Conservation (phyloP, 768 basidiomycete species). For the Serendipita vermifera region DNA sequence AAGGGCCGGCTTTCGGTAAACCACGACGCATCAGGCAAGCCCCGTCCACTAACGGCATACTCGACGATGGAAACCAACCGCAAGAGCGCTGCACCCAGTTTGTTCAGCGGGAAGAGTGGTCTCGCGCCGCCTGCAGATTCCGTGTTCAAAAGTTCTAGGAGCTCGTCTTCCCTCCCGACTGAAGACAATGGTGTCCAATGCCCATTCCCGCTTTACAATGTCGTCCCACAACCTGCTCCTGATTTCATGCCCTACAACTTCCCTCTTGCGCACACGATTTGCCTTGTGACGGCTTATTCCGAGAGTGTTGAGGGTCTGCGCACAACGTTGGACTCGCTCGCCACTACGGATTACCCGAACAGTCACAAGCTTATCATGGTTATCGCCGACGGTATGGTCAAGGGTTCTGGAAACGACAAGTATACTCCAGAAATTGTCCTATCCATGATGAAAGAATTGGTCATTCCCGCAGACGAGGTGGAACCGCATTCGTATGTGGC, state of each 20-base stretch:
- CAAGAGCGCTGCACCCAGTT: constrained; percentile 3
- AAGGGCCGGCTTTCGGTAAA: constrained; percentile 2
- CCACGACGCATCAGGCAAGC: constrained; percentile 18
- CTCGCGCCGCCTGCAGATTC: constrained; percentile 6
- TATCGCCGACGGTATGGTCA: constrained; percentile 97
- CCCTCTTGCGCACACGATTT: constrained; percentile 85
- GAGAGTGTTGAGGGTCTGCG: constrained; percentile 92
- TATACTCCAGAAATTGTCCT: constrained; percentile 91
- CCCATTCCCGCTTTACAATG: constrained; percentile 83
- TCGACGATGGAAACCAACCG: constrained; percentile 5
- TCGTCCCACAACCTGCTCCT: constrained; percentile 82
- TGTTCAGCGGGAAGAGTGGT: constrained; percentile 6
- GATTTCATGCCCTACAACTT: constrained; percentile 95
- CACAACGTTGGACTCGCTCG: constrained; percentile 95
- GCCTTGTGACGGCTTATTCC: constrained; percentile 95
- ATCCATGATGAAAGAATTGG: constrained; percentile 93
- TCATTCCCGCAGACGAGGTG: constrained; percentile 68
- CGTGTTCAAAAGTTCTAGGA: constrained; percentile 11
- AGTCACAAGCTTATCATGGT: constrained; percentile 92
- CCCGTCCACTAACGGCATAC: constrained; percentile 16
- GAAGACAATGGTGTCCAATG: constrained; percentile 37
- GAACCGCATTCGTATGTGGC: constrained; percentile 94
- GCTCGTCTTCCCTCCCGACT: constrained; percentile 6
- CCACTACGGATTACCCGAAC: constrained; percentile 97
- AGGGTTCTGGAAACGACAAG: constrained; percentile 78